phyloP scores from a whole-genome alignment of 768 basidiomycete species.

The Calvatia gigantea region DNA sequence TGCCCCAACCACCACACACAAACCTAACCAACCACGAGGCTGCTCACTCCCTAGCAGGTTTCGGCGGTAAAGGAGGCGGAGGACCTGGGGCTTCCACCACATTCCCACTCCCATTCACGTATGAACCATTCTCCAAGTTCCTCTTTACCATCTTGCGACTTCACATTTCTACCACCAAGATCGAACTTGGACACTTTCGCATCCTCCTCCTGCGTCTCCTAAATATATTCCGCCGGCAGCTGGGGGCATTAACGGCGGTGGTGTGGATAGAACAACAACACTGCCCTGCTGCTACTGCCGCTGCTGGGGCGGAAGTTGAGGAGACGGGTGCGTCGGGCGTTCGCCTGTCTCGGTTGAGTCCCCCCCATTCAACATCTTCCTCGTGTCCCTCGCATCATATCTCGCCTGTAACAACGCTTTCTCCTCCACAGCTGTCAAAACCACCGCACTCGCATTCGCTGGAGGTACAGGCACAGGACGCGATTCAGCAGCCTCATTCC shows the following conservation, averaged over 20 bases:
- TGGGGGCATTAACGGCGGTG: constrained; percentile 74
- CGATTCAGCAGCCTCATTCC: not conserved
- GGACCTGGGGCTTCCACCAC: constrained; percentile 12
- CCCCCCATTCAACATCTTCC: too few species aligned
- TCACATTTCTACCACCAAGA: constrained; percentile 27
- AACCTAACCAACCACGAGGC: too few species aligned
- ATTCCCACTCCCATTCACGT: constrained; percentile 9
- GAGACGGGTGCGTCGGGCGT: not conserved
- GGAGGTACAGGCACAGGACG: constrained; percentile 14
- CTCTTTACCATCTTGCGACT: constrained; percentile 14
- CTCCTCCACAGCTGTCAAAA: constrained; percentile 73
- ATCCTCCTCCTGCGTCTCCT: constrained; percentile 78
- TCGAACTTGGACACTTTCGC: constrained; percentile 45
- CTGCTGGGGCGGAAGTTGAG: constrained; percentile 8
- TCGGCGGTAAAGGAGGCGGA: constrained; percentile 17
- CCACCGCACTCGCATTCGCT: constrained; percentile 18
- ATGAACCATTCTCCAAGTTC: not conserved
- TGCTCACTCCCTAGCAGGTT: constrained; percentile 16
- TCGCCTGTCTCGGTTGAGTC: too few species aligned
- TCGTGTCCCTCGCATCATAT: constrained; percentile 54
- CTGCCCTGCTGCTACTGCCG: constrained; percentile 18
- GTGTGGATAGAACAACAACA: too few species aligned
- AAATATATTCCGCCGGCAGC: constrained; percentile 77
- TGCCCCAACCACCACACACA: too few species aligned
- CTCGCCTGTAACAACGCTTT: constrained; percentile 66